Percentiles rank a stretch among this genome's conserved stretches.
These are phyloP conservation scores for Amanita fuliginea DNA, from an alignment of 768 basidiomycete genomes.

Conservation along the genomic window DNA sequence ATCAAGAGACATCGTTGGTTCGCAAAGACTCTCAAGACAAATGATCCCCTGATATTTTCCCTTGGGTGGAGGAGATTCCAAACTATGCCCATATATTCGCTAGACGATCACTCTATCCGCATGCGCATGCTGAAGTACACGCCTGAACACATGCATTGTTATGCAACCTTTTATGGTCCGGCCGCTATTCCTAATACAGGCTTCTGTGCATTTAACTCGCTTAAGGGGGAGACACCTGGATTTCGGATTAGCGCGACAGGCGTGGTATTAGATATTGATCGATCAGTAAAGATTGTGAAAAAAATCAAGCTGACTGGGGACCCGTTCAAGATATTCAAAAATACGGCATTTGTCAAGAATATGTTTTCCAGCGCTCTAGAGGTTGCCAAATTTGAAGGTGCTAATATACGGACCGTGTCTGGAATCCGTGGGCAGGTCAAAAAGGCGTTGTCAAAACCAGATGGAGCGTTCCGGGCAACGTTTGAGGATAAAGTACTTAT, in stretches of 20 bases:
- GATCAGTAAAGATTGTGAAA: slow-evolving; percentile 92
- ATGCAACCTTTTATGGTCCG: slow-evolving; percentile 95
- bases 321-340: slow-evolving; percentile 98
- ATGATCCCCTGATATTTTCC: slow-evolving; percentile 93
- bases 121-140: slow-evolving; percentile 99
- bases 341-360: slow-evolving; percentile 95
- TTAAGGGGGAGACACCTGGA: slow-evolving; percentile 51
- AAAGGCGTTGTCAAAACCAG: slow-evolving; percentile 90
- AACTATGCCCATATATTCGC: slow-evolving; percentile 85
- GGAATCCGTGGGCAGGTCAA: slow-evolving; percentile 96
- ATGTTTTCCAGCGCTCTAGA: slow-evolving; percentile 94
- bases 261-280: slow-evolving; percentile 88
- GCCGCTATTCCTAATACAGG: slow-evolving; percentile 88
- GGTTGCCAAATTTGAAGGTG: slow-evolving; percentile 97
- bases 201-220: slow-evolving; percentile 92
- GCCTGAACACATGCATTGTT: slow-evolving; percentile 99
- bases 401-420: slow-evolving; percentile 90
- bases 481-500: slow-evolving; percentile 97
- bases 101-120: slow-evolving; percentile 96
- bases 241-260: slow-evolving; percentile 93
- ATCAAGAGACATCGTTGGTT: slow-evolving; percentile 97
- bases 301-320: slow-evolving; percentile 94
- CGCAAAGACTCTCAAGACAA: slow-evolving; percentile 84
- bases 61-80: slow-evolving; percentile 99
- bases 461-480: slow-evolving; percentile 90